Conservation (phyloP, 345 rosid genomes). For the Sonneratia caseolaris region DNA sequence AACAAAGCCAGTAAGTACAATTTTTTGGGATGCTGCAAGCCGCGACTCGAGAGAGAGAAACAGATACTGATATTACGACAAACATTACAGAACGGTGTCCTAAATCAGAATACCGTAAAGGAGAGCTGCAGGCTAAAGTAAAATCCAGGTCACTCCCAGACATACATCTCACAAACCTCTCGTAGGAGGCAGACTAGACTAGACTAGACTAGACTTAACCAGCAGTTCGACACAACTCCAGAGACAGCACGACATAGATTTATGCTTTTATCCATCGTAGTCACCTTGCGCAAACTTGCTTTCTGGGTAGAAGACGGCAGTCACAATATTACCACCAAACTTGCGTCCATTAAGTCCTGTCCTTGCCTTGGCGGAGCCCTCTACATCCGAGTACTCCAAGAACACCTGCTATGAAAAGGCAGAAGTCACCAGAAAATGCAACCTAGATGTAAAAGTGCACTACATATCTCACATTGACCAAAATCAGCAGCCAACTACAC, state of each 20-base stretch:
- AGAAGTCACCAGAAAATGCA: not conserved
- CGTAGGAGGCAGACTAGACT: too few species aligned
- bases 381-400: conserved; percentile 62
- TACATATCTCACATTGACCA: not conserved
- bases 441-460: not conserved
- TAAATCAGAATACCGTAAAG: too few species aligned
- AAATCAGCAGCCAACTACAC: too few species aligned
- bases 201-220: not conserved
- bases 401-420: conserved; percentile 41
- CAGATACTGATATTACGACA: too few species aligned
- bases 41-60: too few species aligned
- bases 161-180: too few species aligned
- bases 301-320: conserved; percentile 65
- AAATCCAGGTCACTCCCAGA: too few species aligned
- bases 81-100: too few species aligned
- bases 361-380: conserved; percentile 52
- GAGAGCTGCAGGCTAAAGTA: too few species aligned
- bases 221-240: not conserved
- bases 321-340: conserved; percentile 72
- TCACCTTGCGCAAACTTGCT: conserved; percentile 66
- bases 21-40: too few species aligned
- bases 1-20: too few species aligned
- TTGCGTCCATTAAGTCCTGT: conserved; percentile 71
- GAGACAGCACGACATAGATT: not conserved
- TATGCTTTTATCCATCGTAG: conserved; percentile 36